Percentiles rank a stretch among this genome's conserved stretches.
These are phyloP conservation scores for Colletotrichum acutatum DNA, from an alignment of 2,329 filamentous ascomycete genomes.

Conservation along the genomic window DNA sequence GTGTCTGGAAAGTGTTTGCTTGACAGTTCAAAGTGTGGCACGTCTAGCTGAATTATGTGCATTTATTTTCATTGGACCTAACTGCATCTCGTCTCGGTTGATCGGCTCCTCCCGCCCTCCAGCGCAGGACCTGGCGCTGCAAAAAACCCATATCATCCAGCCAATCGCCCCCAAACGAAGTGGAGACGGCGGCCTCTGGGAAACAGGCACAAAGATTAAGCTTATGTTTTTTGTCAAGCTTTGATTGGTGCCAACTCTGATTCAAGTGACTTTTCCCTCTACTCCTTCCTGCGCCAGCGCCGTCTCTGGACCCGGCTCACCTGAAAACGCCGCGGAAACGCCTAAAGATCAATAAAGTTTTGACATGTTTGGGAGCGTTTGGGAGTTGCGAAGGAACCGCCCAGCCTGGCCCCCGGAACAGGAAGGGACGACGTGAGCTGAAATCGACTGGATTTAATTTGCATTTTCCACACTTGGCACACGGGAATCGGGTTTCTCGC, in stretches of 20 bases:
- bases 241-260: neutral
- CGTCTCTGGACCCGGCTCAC: neutral
- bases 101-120: conserved; percentile 11
- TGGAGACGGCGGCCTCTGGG: conserved; percentile 16
- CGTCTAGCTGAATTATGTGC: neutral
- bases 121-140: neutral
- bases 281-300: neutral
- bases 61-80: neutral
- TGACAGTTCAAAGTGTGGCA: neutral
- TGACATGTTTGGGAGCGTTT: neutral
- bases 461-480: conserved; percentile 18
- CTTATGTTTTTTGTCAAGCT: conserved; percentile 15
- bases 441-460: neutral
- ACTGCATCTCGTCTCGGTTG: neutral
- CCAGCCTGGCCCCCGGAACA: neutral
- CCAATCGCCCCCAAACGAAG: neutral
- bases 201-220: conserved; percentile 19
- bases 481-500: neutral
- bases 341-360: neutral
- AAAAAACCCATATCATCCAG: neutral
- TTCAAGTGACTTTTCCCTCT: conserved; percentile 8
- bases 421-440: neutral
- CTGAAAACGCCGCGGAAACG: neutral
- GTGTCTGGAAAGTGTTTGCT: neutral
- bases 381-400: neutral